These are phyloP conservation scores for Triangularia setosa DNA, from an alignment of 2,329 filamentous ascomycete genomes.

Conservation along the genomic window DNA sequence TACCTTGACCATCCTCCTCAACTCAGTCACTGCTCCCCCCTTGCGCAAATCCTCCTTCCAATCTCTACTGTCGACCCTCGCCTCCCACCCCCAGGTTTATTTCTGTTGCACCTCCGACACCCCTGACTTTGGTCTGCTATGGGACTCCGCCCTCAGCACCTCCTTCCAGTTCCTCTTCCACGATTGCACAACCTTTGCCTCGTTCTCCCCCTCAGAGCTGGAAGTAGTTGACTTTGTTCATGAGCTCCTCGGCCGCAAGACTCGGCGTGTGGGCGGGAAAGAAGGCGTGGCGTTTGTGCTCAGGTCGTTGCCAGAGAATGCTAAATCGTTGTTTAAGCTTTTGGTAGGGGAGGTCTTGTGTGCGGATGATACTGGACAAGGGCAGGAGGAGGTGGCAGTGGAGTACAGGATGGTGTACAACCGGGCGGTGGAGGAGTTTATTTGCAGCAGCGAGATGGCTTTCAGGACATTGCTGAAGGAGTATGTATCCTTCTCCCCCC, in stretches of 20 bases:
- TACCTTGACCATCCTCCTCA: slow-evolving; percentile 67
- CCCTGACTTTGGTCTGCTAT: slow-evolving; percentile 80
- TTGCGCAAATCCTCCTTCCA: slow-evolving; percentile 70
- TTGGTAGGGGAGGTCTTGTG: slow-evolving; percentile 80
- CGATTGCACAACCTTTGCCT: slow-evolving; percentile 84
- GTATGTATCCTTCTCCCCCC: slow-evolving; percentile 45
- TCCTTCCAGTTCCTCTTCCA: slow-evolving; percentile 87
- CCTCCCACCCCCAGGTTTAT: slow-evolving; percentile 66
- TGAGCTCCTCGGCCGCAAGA: slow-evolving; percentile 75
- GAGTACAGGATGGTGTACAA: slow-evolving; percentile 92
- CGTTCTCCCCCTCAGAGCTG: slow-evolving; percentile 63
- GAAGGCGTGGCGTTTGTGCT: slow-evolving; percentile 91
- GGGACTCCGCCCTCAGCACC: slow-evolving; percentile 81
- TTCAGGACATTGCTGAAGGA: slow-evolving; percentile 93
- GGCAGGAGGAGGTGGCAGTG: slow-evolving; percentile 60
- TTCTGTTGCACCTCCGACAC: slow-evolving; percentile 82
- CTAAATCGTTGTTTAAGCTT: slow-evolving; percentile 78
- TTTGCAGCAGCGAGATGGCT: slow-evolving; percentile 93
- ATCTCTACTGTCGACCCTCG: slow-evolving; percentile 69
- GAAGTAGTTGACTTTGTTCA: slow-evolving; percentile 90
- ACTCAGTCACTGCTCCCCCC: slow-evolving; percentile 78
- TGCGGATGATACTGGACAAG: slow-evolving; percentile 53
- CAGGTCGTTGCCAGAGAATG: slow-evolving; percentile 86
- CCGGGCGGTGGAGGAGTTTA: slow-evolving; percentile 94
- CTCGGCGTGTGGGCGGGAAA: slow-evolving; percentile 76